Evolutionary conservation across 1,139 yeast species (phyloP).

Genomic region (Yamadazyma taylorii): DNA sequence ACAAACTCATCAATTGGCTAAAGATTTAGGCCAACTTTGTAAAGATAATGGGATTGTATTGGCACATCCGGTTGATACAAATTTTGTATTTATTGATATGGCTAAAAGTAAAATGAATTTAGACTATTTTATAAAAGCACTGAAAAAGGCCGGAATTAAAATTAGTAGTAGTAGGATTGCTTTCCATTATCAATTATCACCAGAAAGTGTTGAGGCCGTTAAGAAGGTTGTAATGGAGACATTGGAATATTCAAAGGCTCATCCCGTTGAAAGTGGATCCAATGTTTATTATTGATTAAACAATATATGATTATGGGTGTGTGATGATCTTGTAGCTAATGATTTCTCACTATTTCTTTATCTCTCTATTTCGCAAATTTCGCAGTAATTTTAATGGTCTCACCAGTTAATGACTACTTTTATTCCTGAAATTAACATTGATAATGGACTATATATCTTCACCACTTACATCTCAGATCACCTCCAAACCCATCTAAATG

Average conservation of each 20-base stretch:
- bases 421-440: not conserved
- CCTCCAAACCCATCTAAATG: conserved; percentile 21
- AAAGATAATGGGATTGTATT: conserved; percentile 47
- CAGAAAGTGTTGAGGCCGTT: conserved; percentile 63
- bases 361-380: no score
- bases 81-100: conserved; percentile 78
- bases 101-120: conserved; percentile 61
- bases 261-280: conserved; percentile 12
- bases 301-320: no score
- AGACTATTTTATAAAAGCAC: conserved; percentile 53
- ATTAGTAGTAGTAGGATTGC: conserved; percentile 78
- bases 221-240: conserved; percentile 63
- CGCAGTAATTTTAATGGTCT: no score
- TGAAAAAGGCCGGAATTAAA: conserved; percentile 59
- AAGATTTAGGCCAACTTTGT: conserved; percentile 63
- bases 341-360: no score
- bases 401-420: no score
- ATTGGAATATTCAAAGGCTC: conserved; percentile 41
- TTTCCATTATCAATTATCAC: conserved; percentile 78
- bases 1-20: conserved; percentile 67
- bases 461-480: conserved; percentile 18
- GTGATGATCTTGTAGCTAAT: no score
- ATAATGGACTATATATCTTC: conserved; percentile 14
- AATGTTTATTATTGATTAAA: not conserved
- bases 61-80: conserved; percentile 80